Percentiles rank a stretch among this genome's conserved stretches.
phyloP scores from a whole-genome alignment of 495 filamentous ascomycete species.

The Pseudoneurospora amorphoporcata region DNA sequence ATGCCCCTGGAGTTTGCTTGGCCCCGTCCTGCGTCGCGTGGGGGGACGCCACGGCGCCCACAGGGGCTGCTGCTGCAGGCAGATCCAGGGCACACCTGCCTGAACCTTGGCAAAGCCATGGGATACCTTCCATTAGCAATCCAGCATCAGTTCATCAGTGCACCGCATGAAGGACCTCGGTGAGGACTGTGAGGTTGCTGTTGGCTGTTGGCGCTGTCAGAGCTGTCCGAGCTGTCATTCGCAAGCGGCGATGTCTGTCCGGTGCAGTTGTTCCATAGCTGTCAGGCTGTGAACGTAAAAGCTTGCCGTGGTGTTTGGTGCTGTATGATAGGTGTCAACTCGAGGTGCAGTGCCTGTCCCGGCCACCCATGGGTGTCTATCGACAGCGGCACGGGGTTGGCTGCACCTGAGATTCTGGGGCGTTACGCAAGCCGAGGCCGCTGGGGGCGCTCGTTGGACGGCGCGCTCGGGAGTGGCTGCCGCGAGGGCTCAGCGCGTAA shows the following conservation, averaged over 20 bases:
- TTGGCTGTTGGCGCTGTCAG: background rate
- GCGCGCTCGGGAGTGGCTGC: background rate
- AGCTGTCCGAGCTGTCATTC: background rate
- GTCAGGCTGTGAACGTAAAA: no score
- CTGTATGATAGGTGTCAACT: no score
- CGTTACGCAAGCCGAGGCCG: background rate
- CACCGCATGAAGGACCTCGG: background rate
- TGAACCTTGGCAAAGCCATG: background rate
- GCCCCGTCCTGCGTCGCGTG: background rate
- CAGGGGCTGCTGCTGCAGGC: background rate
- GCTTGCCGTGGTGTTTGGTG: no score
- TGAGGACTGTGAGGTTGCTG: background rate
- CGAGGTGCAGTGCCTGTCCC: no score
- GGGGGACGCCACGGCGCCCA: background rate
- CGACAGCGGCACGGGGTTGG: no score
- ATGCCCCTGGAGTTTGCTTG: background rate
- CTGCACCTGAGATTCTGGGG: background rate
- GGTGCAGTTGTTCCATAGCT: background rate
- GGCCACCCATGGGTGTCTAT: no score
- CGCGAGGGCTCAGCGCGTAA: background rate
- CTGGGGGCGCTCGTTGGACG: background rate
- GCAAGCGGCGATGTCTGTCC: background rate
- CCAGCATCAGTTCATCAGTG: background rate
- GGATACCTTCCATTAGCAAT: background rate
- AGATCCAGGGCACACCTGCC: background rate